A percentile compares a stretch with the other conserved stretches of the same genome.
Evolutionary conservation across 768 basidiomycete genomes (phyloP).

Genomic region (Lepiota venenata): DNA sequence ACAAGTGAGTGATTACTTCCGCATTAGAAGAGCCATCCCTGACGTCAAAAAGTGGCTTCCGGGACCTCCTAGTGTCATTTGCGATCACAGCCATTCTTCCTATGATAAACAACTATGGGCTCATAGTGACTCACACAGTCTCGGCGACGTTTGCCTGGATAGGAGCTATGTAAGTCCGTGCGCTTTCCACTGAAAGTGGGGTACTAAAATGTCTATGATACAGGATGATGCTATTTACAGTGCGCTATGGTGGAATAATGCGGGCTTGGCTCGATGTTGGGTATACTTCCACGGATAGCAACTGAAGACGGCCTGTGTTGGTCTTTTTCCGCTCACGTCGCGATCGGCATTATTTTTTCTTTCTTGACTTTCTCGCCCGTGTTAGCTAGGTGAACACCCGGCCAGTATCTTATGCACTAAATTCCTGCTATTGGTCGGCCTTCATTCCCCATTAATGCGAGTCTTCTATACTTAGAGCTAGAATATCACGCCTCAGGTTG

Average conservation of each 20-base stretch:
- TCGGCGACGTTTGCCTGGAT: conserved; percentile 44
- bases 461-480: too few species aligned
- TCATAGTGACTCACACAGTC: conserved; percentile 43
- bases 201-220: too few species aligned
- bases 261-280: conserved; percentile 56
- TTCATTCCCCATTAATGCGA: too few species aligned
- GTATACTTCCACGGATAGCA: conserved; percentile 40
- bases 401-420: too few species aligned
- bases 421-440: too few species aligned
- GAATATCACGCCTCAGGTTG: too few species aligned
- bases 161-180: conserved; percentile 47
- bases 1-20: conserved; percentile 13
- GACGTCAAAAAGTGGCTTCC: conserved; percentile 36
- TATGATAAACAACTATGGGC: conserved; percentile 49
- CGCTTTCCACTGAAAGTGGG: background rate
- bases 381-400: too few species aligned
- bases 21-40: background rate
- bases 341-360: too few species aligned
- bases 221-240: conserved; percentile 52
- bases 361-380: too few species aligned
- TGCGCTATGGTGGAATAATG: conserved; percentile 55
- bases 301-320: conserved; percentile 24
- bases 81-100: conserved; percentile 48
- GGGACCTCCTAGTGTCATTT: conserved; percentile 39
- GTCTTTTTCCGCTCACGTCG: conserved; percentile 14